A percentile compares a stretch with the other conserved stretches of the same genome.
phyloP scores from a whole-genome alignment of 2,329 filamentous ascomycete genomes.

The Pseudogymnoascus destructans region DNA sequence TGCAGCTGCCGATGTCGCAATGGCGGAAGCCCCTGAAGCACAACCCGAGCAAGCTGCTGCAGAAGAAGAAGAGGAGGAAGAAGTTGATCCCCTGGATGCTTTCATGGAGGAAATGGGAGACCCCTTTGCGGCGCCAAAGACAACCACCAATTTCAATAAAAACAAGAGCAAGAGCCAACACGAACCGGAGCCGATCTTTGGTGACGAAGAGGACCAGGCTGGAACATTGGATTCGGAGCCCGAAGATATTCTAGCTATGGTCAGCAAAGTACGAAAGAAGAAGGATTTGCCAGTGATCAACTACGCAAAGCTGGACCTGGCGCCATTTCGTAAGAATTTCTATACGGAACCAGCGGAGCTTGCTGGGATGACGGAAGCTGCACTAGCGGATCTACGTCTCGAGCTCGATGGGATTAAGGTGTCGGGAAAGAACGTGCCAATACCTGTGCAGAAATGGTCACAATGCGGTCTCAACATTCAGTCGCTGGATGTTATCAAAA shows the following conservation, averaged over 20 bases:
- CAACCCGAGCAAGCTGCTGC: conserved; percentile 24
- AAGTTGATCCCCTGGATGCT: conserved; percentile 84
- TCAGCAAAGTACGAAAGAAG: conserved; percentile 59
- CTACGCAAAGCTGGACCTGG: conserved; percentile 74
- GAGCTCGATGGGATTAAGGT: conserved; percentile 96
- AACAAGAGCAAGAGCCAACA: conserved; percentile 35
- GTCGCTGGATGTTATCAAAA: conserved; percentile 72
- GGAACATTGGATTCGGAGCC: conserved; percentile 50
- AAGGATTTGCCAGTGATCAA: conserved; percentile 86
- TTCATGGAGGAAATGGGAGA: conserved; percentile 65
- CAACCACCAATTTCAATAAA: conserved; percentile 20
- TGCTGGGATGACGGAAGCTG: conserved; percentile 68
- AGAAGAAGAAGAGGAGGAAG: conserved; percentile 54
- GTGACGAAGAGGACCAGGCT: conserved; percentile 62
- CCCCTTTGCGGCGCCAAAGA: conserved; percentile 32
- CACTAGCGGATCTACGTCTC: conserved; percentile 66
- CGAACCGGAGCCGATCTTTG: conserved; percentile 76
- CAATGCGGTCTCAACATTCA: conserved; percentile 84
- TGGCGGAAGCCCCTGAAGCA: conserved; percentile 25
- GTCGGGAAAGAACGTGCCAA: conserved; percentile 73
- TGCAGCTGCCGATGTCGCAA: conserved; percentile 18
- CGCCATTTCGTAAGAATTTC: conserved; percentile 84
- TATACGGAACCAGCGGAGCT: conserved; percentile 85
- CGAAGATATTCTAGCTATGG: conserved; percentile 50
- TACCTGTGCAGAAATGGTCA: conserved; percentile 91